Base-by-base conservation (phyloP, 768 basidiomycete species). In the Suillus brevipes region DNA sequence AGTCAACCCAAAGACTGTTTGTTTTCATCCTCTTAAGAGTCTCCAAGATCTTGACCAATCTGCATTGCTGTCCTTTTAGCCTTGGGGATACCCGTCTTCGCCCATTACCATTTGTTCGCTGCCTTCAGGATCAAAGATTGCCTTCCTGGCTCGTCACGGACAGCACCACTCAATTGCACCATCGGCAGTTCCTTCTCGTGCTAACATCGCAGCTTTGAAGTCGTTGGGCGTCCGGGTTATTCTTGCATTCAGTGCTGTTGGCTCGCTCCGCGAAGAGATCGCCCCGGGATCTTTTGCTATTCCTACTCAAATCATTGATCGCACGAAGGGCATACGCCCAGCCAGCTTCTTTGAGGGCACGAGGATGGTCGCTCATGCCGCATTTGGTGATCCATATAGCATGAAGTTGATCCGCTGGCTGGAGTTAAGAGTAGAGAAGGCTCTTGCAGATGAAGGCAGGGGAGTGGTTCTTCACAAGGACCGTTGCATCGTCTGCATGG, bases 161-260 rank as follows among this genome's bases (percentile, higher is more conserved):
- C 73, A 76, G n/a, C 84, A 86, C 12, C 97, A 99, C 80, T 83
- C 79, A 67, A 85, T 95, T 77, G 73, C 84, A 18, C 97, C 97
- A 2, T 91, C 94, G 7, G 74, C 84, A 40, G 91, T 99, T 9
- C 95, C 95, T 56, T 78, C 83, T 0, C 88, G 93, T 60, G 97
- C 97, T 68, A 99, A 98, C 83, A 95, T 98, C 72, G 91, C 96
- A 36, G 97, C 96, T 0, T 84, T 98, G 73, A 98, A 98, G 78
- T 89, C 87, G 49, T 83, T 99, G 69, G 97, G 97, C 49, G 92
- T 95, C 9, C 86, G 89, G 68, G 92, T 88, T 58, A 87, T 99
- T 74, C 82, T 99, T 68, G 95, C 95, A 8, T 99, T 99, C 84
- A 92, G 91, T 43, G 96, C 97, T 20, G 97, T 99, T 53, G 97